Percentiles rank a stretch among this genome's conserved stretches.
phyloP scores from a whole-genome alignment of 2,329 filamentous ascomycete species.

The Cryphonectria japonica region DNA sequence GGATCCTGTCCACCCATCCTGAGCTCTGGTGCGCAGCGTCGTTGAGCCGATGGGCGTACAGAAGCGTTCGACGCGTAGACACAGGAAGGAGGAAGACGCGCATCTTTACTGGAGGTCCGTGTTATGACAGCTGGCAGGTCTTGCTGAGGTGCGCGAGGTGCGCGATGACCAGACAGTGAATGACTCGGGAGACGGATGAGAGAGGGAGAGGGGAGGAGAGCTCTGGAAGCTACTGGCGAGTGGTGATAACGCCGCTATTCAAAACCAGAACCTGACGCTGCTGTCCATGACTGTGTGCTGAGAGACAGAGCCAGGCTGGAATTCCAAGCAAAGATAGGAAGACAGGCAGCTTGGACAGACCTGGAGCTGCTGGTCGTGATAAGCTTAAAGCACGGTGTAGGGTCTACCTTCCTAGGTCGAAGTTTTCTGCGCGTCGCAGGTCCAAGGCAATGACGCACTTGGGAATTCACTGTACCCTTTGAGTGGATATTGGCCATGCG shows the following conservation, averaged over 20 bases:
- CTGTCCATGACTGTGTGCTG: constrained; percentile 3
- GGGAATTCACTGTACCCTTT: background rate
- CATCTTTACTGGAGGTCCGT: constrained; percentile 60
- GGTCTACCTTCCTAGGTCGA: background rate
- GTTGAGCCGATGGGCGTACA: constrained; percentile 84
- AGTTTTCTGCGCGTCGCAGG: constrained; percentile 11
- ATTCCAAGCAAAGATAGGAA: background rate
- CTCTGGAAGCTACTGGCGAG: constrained; percentile 9
- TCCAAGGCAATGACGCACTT: constrained; percentile 5
- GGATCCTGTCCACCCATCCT: constrained; percentile 69
- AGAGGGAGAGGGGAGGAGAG: background rate
- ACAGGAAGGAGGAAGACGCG: constrained; percentile 92
- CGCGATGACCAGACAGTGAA: background rate
- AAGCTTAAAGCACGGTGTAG: constrained; percentile 5
- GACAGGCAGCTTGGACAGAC: constrained; percentile 1
- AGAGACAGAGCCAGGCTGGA: background rate
- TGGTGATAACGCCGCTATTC: background rate
- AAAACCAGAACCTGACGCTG: background rate
- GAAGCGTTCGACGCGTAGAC: constrained; percentile 84
- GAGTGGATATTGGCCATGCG: background rate
- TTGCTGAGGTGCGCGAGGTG: background rate
- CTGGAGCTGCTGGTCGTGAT: background rate
- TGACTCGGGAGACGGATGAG: background rate
- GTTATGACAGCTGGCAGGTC: background rate
- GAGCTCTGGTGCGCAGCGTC: constrained; percentile 55